Evolutionary conservation across 1,284 basidiomycete species (phyloP), one percentile per base, ranked within the genome.

Genomic region (Rhodotorula sp.): DNA sequence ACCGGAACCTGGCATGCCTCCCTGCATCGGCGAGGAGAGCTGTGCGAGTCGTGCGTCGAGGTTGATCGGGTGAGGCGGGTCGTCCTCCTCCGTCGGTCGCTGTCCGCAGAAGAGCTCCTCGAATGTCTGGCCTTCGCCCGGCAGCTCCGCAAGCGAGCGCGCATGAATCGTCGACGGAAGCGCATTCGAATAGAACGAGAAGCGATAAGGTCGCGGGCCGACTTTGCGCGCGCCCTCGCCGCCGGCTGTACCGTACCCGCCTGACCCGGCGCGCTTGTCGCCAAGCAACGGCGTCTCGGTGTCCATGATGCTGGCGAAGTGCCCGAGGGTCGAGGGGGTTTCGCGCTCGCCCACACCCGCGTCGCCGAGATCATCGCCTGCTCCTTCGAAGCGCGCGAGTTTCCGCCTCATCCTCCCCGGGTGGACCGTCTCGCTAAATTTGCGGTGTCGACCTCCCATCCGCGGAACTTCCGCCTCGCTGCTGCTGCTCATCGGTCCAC

Each of bases 151-250:
- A 20, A 99, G 82, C 71, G 89, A 94, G 16, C 94, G 86, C 0
- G 96, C 92, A 81, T 99, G 96, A 59, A 99, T 97, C 2, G 95
- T 97, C 0, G 92, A 89, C 3, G 90, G 88, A 58, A 97, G 83
- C 2, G 90, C 86, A 78, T 98, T 99, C 24, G 93, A 97, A 81
- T 99, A 99, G 83, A 99, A 99, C 0, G 95, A 98, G 82, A 99
- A 99, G 46, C 96, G 87, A 79, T 98, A 99, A 11, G 94, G 95
- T 78, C 91, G 84, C 76, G 94, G 92, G 15, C 75, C 74, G 13
- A 73, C 64, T 54, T 63, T 66, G 57, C 61, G 51, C 30, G 30
- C 57, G 47, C 30, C 57, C 16, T 48, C 26, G 30, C 37, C 62
- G 63, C 30, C 58, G 16, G 69, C 65, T 8, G 65, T 56, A 37